Conservation (phyloP, 257 asterid species). For the Ocimum tenuiflorum region DNA sequence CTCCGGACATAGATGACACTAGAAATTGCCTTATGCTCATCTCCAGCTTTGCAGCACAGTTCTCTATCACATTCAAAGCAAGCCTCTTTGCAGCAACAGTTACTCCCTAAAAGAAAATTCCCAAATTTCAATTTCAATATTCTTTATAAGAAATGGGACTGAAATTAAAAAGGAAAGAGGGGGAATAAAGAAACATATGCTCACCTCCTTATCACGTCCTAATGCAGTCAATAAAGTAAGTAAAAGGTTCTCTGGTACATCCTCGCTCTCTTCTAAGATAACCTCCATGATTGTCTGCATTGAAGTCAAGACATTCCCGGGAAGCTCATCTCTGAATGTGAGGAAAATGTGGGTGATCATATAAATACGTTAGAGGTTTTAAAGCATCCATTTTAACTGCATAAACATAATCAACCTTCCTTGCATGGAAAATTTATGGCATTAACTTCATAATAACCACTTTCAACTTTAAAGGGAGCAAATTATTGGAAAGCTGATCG, state of each 20-base stretch:
- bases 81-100: conserved; percentile 65
- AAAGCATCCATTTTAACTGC: background rate
- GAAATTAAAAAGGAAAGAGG: background rate
- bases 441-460: conserved; percentile 7
- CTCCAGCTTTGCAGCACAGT: conserved; percentile 72
- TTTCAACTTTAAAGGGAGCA: background rate
- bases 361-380: background rate
- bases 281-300: conserved; percentile 87
- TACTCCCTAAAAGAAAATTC: conserved; percentile 40
- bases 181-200: conserved; percentile 2
- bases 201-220: conserved; percentile 64
- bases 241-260: conserved; percentile 64
- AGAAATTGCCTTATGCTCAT: conserved; percentile 71
- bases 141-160: background rate
- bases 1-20: conserved; percentile 81
- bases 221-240: conserved; percentile 52
- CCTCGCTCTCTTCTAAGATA: conserved; percentile 84
- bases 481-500: background rate
- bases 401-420: background rate
- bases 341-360: conserved; percentile 10
- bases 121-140: conserved; percentile 14
- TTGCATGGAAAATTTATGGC: background rate
- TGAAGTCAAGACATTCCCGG: conserved; percentile 68
- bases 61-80: conserved; percentile 70
- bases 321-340: conserved; percentile 55